Evolutionary conservation across 805 yeast species (phyloP), one percentile per base, ranked within the genome.

Genomic region (Candida endomychidarum): DNA sequence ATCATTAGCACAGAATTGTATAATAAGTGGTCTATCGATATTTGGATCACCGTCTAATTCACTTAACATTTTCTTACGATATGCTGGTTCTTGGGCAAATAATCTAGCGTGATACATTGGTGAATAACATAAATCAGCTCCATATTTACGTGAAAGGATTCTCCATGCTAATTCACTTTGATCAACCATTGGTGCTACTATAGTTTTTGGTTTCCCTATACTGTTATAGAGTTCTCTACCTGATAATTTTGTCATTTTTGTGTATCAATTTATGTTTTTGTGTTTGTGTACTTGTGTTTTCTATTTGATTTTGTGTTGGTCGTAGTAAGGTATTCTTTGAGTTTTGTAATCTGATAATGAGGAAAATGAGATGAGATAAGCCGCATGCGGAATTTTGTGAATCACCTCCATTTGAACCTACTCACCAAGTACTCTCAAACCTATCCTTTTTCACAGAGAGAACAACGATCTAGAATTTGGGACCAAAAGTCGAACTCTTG

Each of bases 121-220:
- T 0, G 98, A 86, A 54, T 91, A 93, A 55, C 96, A 87, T 23
- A 93, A 67, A 2, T 89, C 87, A 0, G 99, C 98, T 3, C 99
- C 99, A 53, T 90, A 83, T 43, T 75, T 71, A 41, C 98, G 74
- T 3, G 95, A 85, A 11, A 93, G 67, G 12, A 86, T 75, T 48
- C 99, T 73, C 98, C 98, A 93, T 2, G 96, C 98, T 14, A 93
- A 72, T 56, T 93, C 99, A 3, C 91, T 81, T 50, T 89, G 97
- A 60, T 93, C 99, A 14, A 93, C 99, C 97, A 93, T 91, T 1
- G 99, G 99, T 3, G 98, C 99, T 15, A 93, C 93, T 18, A 93
- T 82, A 48, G 84, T 86, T 36, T 71, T 77, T 2, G 99, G 99
- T 16, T 64, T 53, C 0, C 93, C 93, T 11, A 91, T 67, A 10